Conservation (phyloP, 1,284 basidiomycete species). For the Takashimella koratensis region DNA sequence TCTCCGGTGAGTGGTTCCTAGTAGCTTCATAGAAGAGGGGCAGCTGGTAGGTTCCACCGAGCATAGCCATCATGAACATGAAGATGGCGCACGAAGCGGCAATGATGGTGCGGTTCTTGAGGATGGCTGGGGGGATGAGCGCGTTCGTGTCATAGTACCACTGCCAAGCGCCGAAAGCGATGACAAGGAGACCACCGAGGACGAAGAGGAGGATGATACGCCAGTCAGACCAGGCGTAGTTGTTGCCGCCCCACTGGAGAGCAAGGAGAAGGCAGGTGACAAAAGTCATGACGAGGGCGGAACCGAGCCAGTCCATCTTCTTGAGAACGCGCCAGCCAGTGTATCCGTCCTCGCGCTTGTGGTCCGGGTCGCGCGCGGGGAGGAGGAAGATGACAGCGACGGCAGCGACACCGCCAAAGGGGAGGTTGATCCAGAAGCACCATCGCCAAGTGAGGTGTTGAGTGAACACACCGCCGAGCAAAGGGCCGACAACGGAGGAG, state of each 20-base stretch:
- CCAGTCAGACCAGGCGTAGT: slow-evolving; percentile 38
- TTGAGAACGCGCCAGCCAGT: slow-evolving; percentile 27
- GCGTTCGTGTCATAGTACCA: slow-evolving; percentile 43
- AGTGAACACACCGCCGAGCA: slow-evolving; percentile 51
- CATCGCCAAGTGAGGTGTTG: slow-evolving; percentile 52
- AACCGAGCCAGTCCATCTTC: slow-evolving; percentile 50
- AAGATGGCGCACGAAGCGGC: slow-evolving; percentile 44
- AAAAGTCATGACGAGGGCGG: slow-evolving; percentile 41
- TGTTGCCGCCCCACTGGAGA: slow-evolving; percentile 52
- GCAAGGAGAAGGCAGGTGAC: slow-evolving; percentile 51
- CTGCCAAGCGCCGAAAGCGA: slow-evolving; percentile 48
- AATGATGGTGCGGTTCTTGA: slow-evolving; percentile 44
- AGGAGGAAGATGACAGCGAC: slow-evolving; percentile 49
- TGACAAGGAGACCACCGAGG: slow-evolving; percentile 42
- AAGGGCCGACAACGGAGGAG: slow-evolving; percentile 43
- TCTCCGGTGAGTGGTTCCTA: slow-evolving; percentile 42
- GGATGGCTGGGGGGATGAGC: slow-evolving; percentile 34
- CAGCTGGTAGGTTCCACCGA: slow-evolving; percentile 47
- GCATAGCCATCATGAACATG: slow-evolving; percentile 50
- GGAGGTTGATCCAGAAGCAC: slow-evolving; percentile 54
- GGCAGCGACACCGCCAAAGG: slow-evolving; percentile 47
- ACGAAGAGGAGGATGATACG: slow-evolving; percentile 46
- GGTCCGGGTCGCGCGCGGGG: slow-evolving; percentile 50
- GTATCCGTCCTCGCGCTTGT: slow-evolving; percentile 52
- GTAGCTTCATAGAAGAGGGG: slow-evolving; percentile 53